phyloP scores from a whole-genome alignment of 2,329 filamentous ascomycete genomes.

The Penicillium sp. region DNA sequence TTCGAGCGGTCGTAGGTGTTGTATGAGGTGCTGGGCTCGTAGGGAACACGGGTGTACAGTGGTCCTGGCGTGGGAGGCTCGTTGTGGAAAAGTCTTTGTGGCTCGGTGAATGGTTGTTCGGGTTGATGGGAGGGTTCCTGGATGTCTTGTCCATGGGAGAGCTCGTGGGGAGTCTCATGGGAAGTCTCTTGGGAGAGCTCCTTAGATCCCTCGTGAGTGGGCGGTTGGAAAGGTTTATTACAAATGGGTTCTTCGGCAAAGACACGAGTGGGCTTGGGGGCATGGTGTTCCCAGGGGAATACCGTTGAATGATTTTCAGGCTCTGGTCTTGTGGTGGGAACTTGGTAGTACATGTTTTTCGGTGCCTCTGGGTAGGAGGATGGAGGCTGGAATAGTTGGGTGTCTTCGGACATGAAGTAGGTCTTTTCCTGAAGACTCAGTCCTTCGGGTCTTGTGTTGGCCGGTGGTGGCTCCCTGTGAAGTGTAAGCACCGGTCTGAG shows the following conservation, averaged over 20 bases:
- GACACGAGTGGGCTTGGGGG: slow-evolving; percentile 58
- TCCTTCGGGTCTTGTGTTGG: slow-evolving; percentile 78
- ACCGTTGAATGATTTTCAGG: slow-evolving; percentile 65
- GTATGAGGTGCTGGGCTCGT: slow-evolving; percentile 57
- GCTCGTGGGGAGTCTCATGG: not conserved
- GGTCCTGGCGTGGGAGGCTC: not conserved
- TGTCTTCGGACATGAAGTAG: slow-evolving; percentile 82
- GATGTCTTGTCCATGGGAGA: not conserved
- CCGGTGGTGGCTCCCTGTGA: slow-evolving; percentile 60
- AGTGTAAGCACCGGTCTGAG: slow-evolving; percentile 19
- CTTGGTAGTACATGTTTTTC: slow-evolving; percentile 83
- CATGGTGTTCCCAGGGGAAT: slow-evolving; percentile 86
- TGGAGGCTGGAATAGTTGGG: slow-evolving; percentile 74
- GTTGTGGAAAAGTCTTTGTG: not conserved
- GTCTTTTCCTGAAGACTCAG: slow-evolving; percentile 74
- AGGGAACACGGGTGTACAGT: slow-evolving; percentile 10
- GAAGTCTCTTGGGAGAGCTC: not conserved
- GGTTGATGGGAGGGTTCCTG: not conserved
- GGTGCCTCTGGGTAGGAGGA: slow-evolving; percentile 78
- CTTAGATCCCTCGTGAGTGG: not conserved
- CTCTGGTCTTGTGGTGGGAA: slow-evolving; percentile 62
- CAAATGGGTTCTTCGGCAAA: slow-evolving; percentile 40
- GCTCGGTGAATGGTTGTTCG: not conserved
- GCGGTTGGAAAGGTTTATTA: not conserved
- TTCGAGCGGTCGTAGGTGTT: slow-evolving; percentile 74